Base-by-base conservation (phyloP, 495 filamentous ascomycete genomes). In the Xylaria bambusicola region DNA sequence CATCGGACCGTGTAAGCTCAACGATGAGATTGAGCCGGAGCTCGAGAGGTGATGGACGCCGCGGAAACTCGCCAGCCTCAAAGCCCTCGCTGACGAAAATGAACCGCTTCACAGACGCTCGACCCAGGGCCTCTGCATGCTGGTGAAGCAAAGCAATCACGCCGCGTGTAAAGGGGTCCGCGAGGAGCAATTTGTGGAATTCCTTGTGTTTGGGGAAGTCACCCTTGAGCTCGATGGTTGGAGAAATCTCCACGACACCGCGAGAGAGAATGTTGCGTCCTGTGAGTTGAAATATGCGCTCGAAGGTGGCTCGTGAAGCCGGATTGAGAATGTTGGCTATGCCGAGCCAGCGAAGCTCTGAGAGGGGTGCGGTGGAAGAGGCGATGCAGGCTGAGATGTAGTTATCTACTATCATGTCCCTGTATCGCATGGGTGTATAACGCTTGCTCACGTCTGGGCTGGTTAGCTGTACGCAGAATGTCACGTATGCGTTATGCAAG, bases 341-440 rank as follows among this genome's bases (percentile, higher is more conserved):
- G 2, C 42, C 53, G 0, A 56, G 27, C 53, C 53, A 56, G 21
- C 53, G 53, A 0, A 56, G 31, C 0, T 26, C 10, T 33, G 29
- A 33, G 29, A 5, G 29, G 5, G 29, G 29, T 33, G 29, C 5
- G 29, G 52, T 1, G 15, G 18, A 17, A 9, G 41, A n/a, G 21
- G 20, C 6, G 0, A 18, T 2, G 52, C 8, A 56, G 0, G 42
- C 17, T 0, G 53, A 56, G 21, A 20, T 3, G 29, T 17, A 46
- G 20, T 56, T 56, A 20, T 56, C 53, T 3, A 20, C 53, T 26
- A 56, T 27, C 42, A 56, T 56, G 20, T 56, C 53, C 2, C 41
- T n/a, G 33, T 56, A 56, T 1, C 53, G 53, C 53, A 56, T 56
- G 6, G 27, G 24, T 6, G 53, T 56, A 27, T 35, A 13, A 15